Evolutionary conservation across 768 basidiomycete genomes (phyloP), one percentile per base, ranked within the genome.

Genomic region (Phaeolepiota aurea): DNA sequence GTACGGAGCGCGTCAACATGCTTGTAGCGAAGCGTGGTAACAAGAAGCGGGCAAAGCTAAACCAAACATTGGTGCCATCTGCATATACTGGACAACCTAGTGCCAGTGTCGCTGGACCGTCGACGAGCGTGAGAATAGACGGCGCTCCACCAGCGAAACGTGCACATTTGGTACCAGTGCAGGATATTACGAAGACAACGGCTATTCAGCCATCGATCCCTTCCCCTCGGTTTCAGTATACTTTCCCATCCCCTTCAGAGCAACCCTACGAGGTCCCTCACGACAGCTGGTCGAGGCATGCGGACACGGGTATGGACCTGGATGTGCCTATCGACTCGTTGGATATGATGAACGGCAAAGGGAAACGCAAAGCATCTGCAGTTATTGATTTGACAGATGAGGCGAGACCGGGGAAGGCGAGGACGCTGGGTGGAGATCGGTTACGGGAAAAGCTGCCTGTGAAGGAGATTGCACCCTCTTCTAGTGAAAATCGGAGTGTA

Each of bases 381-480:
- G 42, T 61, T 4, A 50, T 52, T 10, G 66, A 65, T 38, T 40
- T 60, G 20, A 66, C 62, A 32, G 74, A 78, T 37, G 65, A 65
- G 3, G 55, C 54, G 14, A 56, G 55, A 31, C 54, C 48, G 11
- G 42, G 50, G 33, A 67, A 57, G 47, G 62, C 65, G 20, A 62
- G 70, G 38, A 89, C 88, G 12, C 61, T 89, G 18, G 87, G 87
- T 20, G 86, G 85, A 0, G 82, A 80, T 49, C 64, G 76, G 20
- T 54, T 65, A 38, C 62, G 79, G 51, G 76, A 72, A 22, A 49
- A 58, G 43, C 62, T 75, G 19, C 44, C 68, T 13, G 63, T 77
- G 11, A 76, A 72, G 48, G 79, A 86, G 54, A 71, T 92, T 20
- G 51, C 52, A 3, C 30, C 48, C 13, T 44, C 40, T 20, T 14